Percentiles rank a stretch among this genome's conserved stretches.
These are phyloP conservation scores for Bipolaris cookei DNA, from an alignment of 2,329 filamentous ascomycete genomes.

Conservation along the genomic window DNA sequence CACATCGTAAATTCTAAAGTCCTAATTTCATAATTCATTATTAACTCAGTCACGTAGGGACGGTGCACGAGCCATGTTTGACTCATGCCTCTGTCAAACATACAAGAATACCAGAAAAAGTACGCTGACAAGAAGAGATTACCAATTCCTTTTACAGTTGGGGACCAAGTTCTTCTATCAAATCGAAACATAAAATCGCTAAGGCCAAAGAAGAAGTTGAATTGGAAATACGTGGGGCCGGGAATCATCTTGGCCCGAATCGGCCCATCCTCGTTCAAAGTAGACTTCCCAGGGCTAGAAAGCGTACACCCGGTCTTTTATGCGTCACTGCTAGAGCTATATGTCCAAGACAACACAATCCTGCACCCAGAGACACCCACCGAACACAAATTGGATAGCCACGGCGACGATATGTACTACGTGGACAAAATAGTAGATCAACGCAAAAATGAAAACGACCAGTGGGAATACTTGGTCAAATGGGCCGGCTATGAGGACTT, in stretches of 20 bases:
- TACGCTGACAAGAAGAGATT: neutral
- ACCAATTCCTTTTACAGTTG: neutral
- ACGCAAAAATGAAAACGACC: neutral
- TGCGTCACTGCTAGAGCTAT: neutral
- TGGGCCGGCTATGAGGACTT: neutral
- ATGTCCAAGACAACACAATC: neutral
- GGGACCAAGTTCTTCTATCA: neutral
- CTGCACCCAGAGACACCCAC: neutral
- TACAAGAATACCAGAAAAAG: neutral
- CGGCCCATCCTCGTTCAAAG: neutral
- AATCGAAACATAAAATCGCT: neutral
- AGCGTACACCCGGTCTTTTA: neutral
- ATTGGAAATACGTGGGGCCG: neutral
- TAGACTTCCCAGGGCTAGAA: neutral
- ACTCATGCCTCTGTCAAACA: constrained; percentile 12
- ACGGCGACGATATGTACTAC: neutral
- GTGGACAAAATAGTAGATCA: neutral
- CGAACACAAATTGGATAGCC: neutral
- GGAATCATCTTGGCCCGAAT: neutral
- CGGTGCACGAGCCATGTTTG: constrained; percentile 30
- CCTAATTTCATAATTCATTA: no score
- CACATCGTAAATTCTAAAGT: constrained; percentile 18
- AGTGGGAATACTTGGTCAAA: constrained; percentile 2
- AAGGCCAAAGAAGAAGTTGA: neutral
- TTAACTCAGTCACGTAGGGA: constrained; percentile 21